phyloP scores from a whole-genome alignment of 345 rosid genomes.

The Salix purpurea region DNA sequence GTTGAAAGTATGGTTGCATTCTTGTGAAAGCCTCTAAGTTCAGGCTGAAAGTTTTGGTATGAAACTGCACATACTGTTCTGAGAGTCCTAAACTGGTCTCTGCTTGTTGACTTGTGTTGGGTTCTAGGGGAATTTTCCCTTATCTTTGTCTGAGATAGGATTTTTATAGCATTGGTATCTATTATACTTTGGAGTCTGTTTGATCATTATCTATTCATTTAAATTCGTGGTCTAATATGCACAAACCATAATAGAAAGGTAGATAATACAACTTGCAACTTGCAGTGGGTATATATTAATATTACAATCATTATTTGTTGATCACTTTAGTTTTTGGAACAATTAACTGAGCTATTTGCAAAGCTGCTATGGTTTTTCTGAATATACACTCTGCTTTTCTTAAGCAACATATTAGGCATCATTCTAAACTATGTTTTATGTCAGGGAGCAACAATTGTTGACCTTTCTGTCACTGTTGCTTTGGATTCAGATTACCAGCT shows the following conservation, averaged over 20 bases:
- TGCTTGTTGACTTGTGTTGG: background rate
- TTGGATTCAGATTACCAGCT: conserved; percentile 71
- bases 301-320: background rate
- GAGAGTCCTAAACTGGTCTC: background rate
- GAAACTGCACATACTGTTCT: background rate
- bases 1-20: background rate
- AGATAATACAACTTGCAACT: no score
- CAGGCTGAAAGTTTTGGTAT: background rate
- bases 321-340: background rate
- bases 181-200: background rate
- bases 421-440: background rate
- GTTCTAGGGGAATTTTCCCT: background rate
- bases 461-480: conserved; percentile 60
- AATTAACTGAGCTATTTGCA: background rate
- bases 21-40: background rate
- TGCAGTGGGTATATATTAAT: no score
- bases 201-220: background rate
- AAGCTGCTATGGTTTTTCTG: background rate
- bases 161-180: background rate
- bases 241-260: no score
- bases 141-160: no score
- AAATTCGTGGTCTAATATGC: background rate
- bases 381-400: background rate
- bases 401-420: background rate
- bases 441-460: conserved; percentile 95